Percentiles rank a stretch among this genome's conserved stretches.
Conservation (phyloP, 805 yeast species). For the Naumovozyma baii region DNA sequence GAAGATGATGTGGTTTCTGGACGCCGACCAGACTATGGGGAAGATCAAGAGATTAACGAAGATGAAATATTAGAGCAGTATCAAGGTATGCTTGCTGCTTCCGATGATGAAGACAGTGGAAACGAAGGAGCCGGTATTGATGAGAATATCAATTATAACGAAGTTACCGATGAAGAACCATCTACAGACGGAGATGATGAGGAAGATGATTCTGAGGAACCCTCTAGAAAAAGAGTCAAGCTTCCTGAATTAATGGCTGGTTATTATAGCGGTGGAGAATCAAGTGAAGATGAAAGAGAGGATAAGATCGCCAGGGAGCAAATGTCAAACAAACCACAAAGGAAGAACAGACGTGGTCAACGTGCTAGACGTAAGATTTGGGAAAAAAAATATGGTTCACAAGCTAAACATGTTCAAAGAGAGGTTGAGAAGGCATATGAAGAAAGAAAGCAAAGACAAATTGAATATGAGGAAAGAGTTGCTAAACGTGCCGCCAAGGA, state of each 20-base stretch:
- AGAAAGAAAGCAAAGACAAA: slow-evolving; percentile 50
- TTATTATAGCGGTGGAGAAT: slow-evolving; percentile 77
- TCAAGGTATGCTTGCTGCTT: slow-evolving; percentile 32
- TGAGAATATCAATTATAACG: slow-evolving; percentile 34
- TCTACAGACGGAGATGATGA: slow-evolving; percentile 31
- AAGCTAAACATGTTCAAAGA: slow-evolving; percentile 74
- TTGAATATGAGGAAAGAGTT: slow-evolving; percentile 64
- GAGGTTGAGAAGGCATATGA: slow-evolving; percentile 46
- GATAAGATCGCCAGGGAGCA: slow-evolving; percentile 38
- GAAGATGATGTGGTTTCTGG: slow-evolving; percentile 12
- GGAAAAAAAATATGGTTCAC: slow-evolving; percentile 79
- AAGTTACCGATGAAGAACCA: slow-evolving; percentile 59
- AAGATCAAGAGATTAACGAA: slow-evolving; percentile 11
- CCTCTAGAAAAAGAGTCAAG: slow-evolving; percentile 21
- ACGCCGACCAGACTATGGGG: too few relatives aligned
- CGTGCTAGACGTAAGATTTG: slow-evolving; percentile 94
- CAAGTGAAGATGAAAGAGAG: slow-evolving; percentile 38
- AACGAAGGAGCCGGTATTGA: slow-evolving; percentile 29
- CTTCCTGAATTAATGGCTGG: slow-evolving; percentile 73
- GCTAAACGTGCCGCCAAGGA: slow-evolving; percentile 50
- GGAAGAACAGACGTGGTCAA: slow-evolving; percentile 93
- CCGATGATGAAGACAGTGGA: slow-evolving; percentile 36
- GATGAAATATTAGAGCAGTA: slow-evolving; percentile 23
- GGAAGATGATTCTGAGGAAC: slow-evolving; percentile 37
- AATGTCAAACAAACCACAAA: slow-evolving; percentile 32